Base-by-base conservation (phyloP, 2,329 filamentous ascomycete species). In the Leptodontidium sp. region DNA sequence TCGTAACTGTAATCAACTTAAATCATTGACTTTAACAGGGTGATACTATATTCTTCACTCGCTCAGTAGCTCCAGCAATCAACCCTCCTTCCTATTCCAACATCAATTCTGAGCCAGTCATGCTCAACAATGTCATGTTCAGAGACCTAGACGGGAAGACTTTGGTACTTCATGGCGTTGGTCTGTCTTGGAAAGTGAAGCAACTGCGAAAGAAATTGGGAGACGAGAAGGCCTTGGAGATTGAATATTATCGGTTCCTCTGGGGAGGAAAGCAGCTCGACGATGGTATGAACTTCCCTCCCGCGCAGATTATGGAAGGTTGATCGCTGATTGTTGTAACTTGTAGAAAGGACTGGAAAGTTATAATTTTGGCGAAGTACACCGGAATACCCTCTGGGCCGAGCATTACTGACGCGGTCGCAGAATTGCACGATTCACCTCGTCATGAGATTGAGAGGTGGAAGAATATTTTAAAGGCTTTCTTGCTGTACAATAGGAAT, bases 21-120 rank as follows among this genome's bases (percentile, higher is more conserved):
- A n/a, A 12, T 21, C 26, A 32, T 21, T 45, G 24, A 47, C 7
- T 4, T 38, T 38, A 17, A 12, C n/a, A 66, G 67, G 63, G 57
- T 11, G 67, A 66, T 17, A 69, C 58, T 6, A 21, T 69, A 8
- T 66, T 52, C 52, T 69, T 69, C 29, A 66, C 67, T 17, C 57
- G 63, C 52, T 66, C 63, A 24, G 58, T 64, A 6, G 32, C 63
- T 32, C 40, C 58, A 1, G n/a, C 49, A 38, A 38, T 29, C 55
- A 58, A 62, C 17, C 67, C 67, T 12, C 67, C 67, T 29, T 17
- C 63, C 2, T 69, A 69, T 53, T 45, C 57, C n/a, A 53, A 9
- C 45, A 45, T 53, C 0, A 21, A 68, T 2, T 29, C 49, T 6
- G 24, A n/a, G 2, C 49, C 49, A 8, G 50, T 59, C 24, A 43